phyloP scores from a whole-genome alignment of 2,329 filamentous ascomycete genomes.

The Colletotrichum salicis region DNA sequence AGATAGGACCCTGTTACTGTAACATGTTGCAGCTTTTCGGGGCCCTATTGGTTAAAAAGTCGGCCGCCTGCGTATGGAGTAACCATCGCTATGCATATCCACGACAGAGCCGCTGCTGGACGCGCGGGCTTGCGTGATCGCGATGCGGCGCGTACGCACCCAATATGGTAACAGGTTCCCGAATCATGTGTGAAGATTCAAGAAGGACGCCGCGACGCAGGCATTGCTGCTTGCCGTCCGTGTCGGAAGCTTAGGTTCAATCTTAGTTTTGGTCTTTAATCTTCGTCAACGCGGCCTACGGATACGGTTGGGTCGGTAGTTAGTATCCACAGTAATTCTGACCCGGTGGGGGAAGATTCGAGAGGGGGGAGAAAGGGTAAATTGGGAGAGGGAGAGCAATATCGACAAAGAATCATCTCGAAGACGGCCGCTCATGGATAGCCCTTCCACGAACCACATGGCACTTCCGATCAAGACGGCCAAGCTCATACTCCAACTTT shows the following conservation, averaged over 20 bases:
- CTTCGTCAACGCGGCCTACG: background rate
- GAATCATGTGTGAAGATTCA: no score
- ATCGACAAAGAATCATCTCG: slow-evolving; percentile 24
- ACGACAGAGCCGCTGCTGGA: background rate
- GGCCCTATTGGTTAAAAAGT: slow-evolving; percentile 5
- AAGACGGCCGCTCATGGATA: slow-evolving; percentile 16
- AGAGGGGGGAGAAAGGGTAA: background rate
- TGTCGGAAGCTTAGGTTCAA: background rate
- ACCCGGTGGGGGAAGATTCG: background rate
- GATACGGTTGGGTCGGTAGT: background rate
- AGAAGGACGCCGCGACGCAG: no score
- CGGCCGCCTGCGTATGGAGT: background rate
- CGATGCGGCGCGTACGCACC: background rate
- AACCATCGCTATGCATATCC: background rate
- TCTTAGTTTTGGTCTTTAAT: background rate
- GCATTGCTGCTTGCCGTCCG: background rate
- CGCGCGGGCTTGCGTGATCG: slow-evolving; percentile 16
- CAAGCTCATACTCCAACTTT: background rate
- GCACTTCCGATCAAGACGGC: slow-evolving; percentile 17
- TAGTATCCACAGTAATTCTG: background rate
- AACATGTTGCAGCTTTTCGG: background rate
- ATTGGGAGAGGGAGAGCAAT: background rate
- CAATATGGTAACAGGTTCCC: background rate
- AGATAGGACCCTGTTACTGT: background rate
- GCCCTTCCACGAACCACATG: slow-evolving; percentile 28